phyloP scores from a whole-genome alignment of 1,139 yeast species.

The Blastobotrys illinoisensis region DNA sequence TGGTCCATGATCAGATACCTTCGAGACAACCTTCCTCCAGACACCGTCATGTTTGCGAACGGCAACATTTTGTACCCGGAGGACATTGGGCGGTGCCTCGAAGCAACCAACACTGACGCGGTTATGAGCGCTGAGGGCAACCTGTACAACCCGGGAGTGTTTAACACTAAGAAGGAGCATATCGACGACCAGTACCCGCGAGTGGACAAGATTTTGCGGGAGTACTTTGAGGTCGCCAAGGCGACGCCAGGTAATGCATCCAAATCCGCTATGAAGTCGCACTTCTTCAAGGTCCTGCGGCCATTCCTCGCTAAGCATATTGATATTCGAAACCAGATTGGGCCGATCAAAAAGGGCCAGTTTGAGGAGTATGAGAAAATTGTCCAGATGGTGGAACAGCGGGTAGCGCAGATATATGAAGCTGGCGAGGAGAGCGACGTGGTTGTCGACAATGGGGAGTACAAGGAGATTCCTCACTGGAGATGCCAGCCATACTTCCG shows the following conservation, averaged over 20 bases:
- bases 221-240: constrained; percentile 81
- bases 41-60: constrained; percentile 86
- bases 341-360: constrained; percentile 44
- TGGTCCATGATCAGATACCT: constrained; percentile 76
- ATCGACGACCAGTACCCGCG: constrained; percentile 72
- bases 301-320: constrained; percentile 70
- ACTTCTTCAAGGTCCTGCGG: constrained; percentile 78
- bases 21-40: constrained; percentile 72
- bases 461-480: constrained; percentile 90
- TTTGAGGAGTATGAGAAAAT: constrained; percentile 60
- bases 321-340: constrained; percentile 71
- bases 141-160: constrained; percentile 87
- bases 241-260: constrained; percentile 67
- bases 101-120: constrained; percentile 68
- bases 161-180: constrained; percentile 39
- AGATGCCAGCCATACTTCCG: constrained; percentile 94
- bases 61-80: constrained; percentile 86
- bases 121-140: constrained; percentile 98
- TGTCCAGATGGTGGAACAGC: constrained; percentile 59
- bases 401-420: constrained; percentile 52
- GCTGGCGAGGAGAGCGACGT: constrained; percentile 48
- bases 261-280: constrained; percentile 81
- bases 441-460: constrained; percentile 63
- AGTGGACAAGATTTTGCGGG: constrained; percentile 75
- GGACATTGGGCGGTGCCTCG: constrained; percentile 65